phyloP scores from a whole-genome alignment of 345 rosid species.

The Noccaea bulbosa region DNA sequence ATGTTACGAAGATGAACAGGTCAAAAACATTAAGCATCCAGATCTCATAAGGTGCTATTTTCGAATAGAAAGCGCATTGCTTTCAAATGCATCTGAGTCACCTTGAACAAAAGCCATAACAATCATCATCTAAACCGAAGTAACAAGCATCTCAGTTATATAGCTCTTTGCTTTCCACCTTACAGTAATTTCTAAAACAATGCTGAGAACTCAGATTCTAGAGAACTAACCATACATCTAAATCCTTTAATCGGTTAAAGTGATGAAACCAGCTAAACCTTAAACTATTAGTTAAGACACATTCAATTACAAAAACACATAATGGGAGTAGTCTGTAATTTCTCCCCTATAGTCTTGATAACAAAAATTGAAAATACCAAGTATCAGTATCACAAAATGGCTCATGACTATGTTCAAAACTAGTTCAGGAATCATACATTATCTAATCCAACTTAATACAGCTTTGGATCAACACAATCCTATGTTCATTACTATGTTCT shows the following conservation, averaged over 20 bases:
- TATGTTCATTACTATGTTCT: neutral
- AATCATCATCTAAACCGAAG: constrained; percentile 8
- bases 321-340: neutral
- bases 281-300: neutral
- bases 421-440: constrained; percentile 5
- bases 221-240: neutral
- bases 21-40: neutral
- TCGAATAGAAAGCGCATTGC: neutral
- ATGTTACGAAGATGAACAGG: constrained; percentile 6
- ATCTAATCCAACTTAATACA: neutral
- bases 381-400: constrained; percentile 10
- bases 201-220: constrained; percentile 7
- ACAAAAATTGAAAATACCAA: neutral
- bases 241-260: neutral
- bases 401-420: neutral
- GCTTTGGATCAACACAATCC: constrained; percentile 8
- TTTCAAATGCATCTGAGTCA: neutral
- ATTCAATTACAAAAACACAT: neutral
- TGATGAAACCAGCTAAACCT: neutral
- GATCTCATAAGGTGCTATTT: constrained; percentile 4
- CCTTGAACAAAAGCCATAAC: constrained; percentile 4
- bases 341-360: neutral
- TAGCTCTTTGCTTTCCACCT: constrained; percentile 6
- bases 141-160: neutral
- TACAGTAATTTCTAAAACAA: constrained; percentile 6